Percentiles rank a stretch among this genome's conserved stretches.
Conservation (phyloP, 2,329 filamentous ascomycete species). For the Myriosclerotinia curreyana region DNA sequence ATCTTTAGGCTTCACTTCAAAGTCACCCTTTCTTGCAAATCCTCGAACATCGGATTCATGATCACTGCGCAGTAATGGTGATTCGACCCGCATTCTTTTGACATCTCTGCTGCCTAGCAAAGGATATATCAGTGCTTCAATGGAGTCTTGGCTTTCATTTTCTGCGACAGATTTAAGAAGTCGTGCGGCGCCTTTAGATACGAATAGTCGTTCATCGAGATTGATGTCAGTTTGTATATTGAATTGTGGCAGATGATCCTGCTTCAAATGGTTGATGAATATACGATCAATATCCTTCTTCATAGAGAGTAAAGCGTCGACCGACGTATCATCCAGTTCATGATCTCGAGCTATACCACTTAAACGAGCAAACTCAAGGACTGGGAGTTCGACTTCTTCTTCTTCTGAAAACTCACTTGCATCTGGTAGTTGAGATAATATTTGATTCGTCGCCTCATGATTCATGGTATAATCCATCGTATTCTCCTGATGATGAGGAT, state of each 20-base stretch:
- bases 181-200: slow-evolving; percentile 30
- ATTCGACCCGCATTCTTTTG: slow-evolving; percentile 30
- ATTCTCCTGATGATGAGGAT: neutral
- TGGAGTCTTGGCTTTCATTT: slow-evolving; percentile 21
- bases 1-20: slow-evolving; percentile 34
- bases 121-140: slow-evolving; percentile 22
- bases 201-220: slow-evolving; percentile 31
- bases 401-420: neutral
- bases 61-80: slow-evolving; percentile 35
- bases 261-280: neutral
- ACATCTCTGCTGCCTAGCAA: slow-evolving; percentile 20
- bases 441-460: neutral
- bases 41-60: slow-evolving; percentile 33
- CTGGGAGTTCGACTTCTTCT: slow-evolving; percentile 28
- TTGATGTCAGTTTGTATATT: slow-evolving; percentile 24
- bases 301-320: slow-evolving; percentile 26
- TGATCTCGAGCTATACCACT: slow-evolving; percentile 34
- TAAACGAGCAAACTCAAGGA: slow-evolving; percentile 36
- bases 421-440: slow-evolving; percentile 9
- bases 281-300: slow-evolving; percentile 1
- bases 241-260: slow-evolving; percentile 29
- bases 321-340: slow-evolving; percentile 25
- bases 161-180: slow-evolving; percentile 30
- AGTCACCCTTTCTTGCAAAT: slow-evolving; percentile 33
- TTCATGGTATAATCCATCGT: slow-evolving; percentile 3